Base-by-base conservation (phyloP, 306 rosid species). In the Gastrolobium bilobum region DNA sequence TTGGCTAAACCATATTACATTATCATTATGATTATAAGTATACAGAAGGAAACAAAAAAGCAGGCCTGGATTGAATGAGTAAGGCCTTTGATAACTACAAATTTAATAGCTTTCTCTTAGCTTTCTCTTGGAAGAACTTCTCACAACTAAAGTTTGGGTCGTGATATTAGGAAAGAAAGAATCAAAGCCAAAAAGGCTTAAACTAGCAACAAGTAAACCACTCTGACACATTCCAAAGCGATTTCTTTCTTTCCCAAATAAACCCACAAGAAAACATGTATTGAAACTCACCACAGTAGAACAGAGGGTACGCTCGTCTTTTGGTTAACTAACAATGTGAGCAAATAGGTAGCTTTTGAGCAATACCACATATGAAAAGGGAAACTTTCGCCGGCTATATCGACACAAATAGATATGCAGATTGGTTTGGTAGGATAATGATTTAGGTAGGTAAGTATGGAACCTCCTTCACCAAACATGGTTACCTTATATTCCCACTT, bases 261-360 rank as follows among this genome's bases (percentile, higher is more conserved):
- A 69, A 44, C 26, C 26, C 20, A 37, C 14, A 59, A 44, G 29
- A 51, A 58, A 65, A 71, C 14, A 60, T 66, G 38, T 43, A 46
- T 46, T 77, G 73, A 51, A 81, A 76, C 99, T 82, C 76, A 95
- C 99, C 90, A 95, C 97, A 8, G 99, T 97, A 68, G 97, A 93
- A 84, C 99, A 95, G n/a, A n/a, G n/a, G n/a, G n/a, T n/a, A n/a
- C n/a, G n/a, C n/a, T n/a, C n/a, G n/a, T n/a, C n/a, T n/a, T n/a
- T n/a, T n/a, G n/a, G n/a, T n/a, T n/a, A n/a, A n/a, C n/a, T n/a
- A n/a, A n/a, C n/a, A n/a, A n/a, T n/a, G n/a, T n/a, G n/a, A n/a
- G n/a, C n/a, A n/a, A n/a, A n/a, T n/a, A n/a, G n/a, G n/a, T n/a
- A n/a, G n/a, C n/a, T n/a, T n/a, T n/a, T n/a, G n/a, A n/a, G n/a